These are phyloP conservation scores for Stachybotrys elegans DNA, from an alignment of 2,329 filamentous ascomycete genomes.

Conservation along the genomic window DNA sequence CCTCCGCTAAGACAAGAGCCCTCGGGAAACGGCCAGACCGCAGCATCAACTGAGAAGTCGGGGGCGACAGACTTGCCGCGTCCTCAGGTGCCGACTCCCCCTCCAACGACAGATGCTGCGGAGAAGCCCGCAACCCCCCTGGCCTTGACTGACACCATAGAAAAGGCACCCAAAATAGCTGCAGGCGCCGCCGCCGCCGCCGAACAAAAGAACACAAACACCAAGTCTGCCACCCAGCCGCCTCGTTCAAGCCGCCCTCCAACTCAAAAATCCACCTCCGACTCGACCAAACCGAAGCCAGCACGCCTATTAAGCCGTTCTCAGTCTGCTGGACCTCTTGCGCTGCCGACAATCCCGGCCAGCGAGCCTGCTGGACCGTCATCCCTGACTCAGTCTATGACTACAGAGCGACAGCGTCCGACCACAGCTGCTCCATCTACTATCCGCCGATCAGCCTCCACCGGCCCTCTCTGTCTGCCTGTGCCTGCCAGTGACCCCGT, in stretches of 20 bases:
- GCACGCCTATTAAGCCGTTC: slow-evolving; percentile 26
- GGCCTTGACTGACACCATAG: background rate
- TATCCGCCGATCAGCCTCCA: slow-evolving; percentile 32
- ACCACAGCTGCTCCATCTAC: slow-evolving; percentile 27
- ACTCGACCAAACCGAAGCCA: slow-evolving; percentile 10
- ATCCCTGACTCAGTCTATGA: slow-evolving; percentile 26
- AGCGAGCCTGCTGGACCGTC: slow-evolving; percentile 47
- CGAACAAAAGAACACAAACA: no score
- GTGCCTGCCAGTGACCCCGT: slow-evolving; percentile 45
- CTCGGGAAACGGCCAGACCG: slow-evolving; percentile 5
- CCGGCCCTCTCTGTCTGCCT: slow-evolving; percentile 15
- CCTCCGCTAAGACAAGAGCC: slow-evolving; percentile 17
- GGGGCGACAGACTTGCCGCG: slow-evolving; percentile 15
- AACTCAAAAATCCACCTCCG: slow-evolving; percentile 1
- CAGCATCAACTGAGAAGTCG: slow-evolving; percentile 14
- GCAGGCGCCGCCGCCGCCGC: no score
- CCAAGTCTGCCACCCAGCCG: no score
- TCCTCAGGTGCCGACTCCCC: slow-evolving; percentile 28
- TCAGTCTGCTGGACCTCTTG: slow-evolving; percentile 31
- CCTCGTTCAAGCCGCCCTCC: no score
- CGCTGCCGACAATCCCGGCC: slow-evolving; percentile 31
- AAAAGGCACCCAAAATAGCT: no score
- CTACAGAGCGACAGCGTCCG: slow-evolving; percentile 12
- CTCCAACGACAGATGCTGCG: slow-evolving; percentile 31
- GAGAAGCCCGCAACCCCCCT: slow-evolving; percentile 26